These are phyloP conservation scores for Phaeosphaeria sp. DNA, from an alignment of 2,329 filamentous ascomycete genomes.

Conservation along the genomic window DNA sequence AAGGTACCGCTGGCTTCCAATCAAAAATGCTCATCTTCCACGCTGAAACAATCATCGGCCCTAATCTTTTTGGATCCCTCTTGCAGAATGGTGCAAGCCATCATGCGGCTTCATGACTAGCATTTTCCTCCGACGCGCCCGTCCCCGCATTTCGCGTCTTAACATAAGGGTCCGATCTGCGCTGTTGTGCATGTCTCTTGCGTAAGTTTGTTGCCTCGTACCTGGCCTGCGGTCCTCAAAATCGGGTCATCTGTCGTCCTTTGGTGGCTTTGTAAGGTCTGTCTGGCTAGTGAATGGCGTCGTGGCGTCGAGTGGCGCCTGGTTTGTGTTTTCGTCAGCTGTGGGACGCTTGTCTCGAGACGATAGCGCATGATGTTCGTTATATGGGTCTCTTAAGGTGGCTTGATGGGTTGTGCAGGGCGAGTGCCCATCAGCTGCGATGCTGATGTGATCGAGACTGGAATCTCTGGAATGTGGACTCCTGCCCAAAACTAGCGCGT, in stretches of 20 bases:
- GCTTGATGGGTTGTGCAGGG: neutral
- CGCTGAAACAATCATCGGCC: neutral
- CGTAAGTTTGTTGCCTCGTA: neutral
- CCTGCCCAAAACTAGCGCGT: neutral
- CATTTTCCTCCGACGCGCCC: neutral
- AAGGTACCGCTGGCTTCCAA: neutral
- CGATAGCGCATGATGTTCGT: neutral
- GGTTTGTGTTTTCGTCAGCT: neutral
- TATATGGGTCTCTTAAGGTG: neutral
- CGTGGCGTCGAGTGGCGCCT: neutral
- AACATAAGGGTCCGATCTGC: neutral
- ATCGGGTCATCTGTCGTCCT: neutral
- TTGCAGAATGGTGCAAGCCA: neutral
- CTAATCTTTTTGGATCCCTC: neutral
- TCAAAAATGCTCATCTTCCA: neutral
- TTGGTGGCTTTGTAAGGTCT: neutral
- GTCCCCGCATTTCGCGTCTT: neutral
- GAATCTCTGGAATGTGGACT: neutral
- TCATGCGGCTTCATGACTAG: neutral
- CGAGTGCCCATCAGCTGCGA: neutral
- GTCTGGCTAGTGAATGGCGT: neutral
- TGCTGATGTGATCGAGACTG: neutral
- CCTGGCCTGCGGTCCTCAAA: neutral
- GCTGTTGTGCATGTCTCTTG: neutral
- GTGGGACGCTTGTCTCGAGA: neutral